Evolutionary conservation across 768 basidiomycete species (phyloP), one percentile per base, ranked within the genome.

Genomic region (Agrocybe praecox): DNA sequence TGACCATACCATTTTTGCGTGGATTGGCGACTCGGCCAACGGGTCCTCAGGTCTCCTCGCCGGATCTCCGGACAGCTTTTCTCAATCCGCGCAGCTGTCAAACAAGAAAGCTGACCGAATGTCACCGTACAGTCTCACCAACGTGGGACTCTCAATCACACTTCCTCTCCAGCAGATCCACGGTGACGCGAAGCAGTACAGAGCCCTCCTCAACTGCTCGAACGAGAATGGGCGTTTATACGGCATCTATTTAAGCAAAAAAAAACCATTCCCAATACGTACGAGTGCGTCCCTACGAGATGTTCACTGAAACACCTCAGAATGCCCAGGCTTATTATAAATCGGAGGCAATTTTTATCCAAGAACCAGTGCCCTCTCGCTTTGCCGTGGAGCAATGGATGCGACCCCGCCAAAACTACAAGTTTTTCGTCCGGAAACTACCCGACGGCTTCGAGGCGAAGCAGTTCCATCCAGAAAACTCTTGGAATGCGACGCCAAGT

Each of bases 181-280:
- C 4, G 34, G 33, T 12, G 12, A 42, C 17, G 10, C 54, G 23
- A 55, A 55, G 12, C 36, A 42, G 29, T 55, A 17, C 24, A 49
- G 18, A 23, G 54, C 48, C 14, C 54, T 55, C 36, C 48, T 55
- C 17, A 49, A 55, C 22, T 55, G 54, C 48, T 42, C 40, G 19
- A 40, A 19, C 12, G 34, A 49, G 19, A 36, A 14, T 15, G 15
- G 19, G 7, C 14, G 2, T 6, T 12, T 49, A 15, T 55, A 19
- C 34, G 54, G 54, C 18, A 55, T 55, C 23, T 55, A 55, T 40
- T 40, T 55, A 26, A 55, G 14, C 32, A n/a, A 48, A 55, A 55
- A 47, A 55, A 18, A 36, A 55, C 10, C 33, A 55, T 19, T 40
- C 40, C 17, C 54, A 55, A 40, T 55, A 55, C 21, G 54, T 55